Evolutionary conservation across 2,329 filamentous ascomycete species (phyloP).

Genomic region (Fusarium marasasianum): DNA sequence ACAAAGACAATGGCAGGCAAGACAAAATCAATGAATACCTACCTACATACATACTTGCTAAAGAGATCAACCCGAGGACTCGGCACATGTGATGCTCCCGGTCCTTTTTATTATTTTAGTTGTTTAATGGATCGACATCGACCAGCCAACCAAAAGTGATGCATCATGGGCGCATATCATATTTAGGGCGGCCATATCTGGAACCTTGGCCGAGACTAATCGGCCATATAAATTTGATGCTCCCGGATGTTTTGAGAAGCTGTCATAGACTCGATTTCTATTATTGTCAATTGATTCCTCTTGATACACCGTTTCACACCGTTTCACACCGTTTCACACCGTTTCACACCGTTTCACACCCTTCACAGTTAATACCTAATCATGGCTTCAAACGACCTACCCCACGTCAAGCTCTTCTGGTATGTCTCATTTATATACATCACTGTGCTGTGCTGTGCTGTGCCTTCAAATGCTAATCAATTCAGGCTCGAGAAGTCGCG

Average conservation of each 20-base stretch:
- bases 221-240: constrained; percentile 7
- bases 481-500: constrained; percentile 85
- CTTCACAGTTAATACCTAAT: neutral
- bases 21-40: neutral
- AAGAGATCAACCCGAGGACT: constrained; percentile 10
- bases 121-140: constrained; percentile 11
- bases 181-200: constrained; percentile 25
- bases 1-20: neutral
- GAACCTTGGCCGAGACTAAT: constrained; percentile 19
- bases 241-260: neutral
- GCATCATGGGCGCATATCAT: constrained; percentile 6
- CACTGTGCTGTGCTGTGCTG: neutral
- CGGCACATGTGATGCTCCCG: constrained; percentile 27
- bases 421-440: constrained; percentile 44
- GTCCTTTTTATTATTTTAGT: neutral
- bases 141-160: constrained; percentile 6
- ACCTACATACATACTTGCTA: neutral
- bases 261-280: neutral
- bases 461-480: neutral
- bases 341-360: neutral
- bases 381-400: constrained; percentile 47
- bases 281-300: neutral
- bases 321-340: no score
- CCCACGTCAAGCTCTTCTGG: constrained; percentile 73
- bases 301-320: neutral